phyloP scores from a whole-genome alignment of 371 early-diverging fungal genomes.

The Basidiobolus meristosporus region DNA sequence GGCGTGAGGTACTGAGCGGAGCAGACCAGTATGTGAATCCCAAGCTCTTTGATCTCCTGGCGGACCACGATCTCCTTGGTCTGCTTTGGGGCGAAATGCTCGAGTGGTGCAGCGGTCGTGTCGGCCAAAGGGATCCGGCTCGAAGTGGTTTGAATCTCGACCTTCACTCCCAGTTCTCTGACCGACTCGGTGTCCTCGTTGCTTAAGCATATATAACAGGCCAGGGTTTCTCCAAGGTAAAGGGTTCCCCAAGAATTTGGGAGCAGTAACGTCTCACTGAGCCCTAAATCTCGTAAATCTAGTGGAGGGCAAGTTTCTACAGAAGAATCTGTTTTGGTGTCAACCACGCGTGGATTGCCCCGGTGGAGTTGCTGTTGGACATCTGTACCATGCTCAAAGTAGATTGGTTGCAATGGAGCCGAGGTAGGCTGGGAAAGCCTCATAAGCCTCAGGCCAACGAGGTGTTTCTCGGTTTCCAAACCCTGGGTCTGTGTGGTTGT shows the following conservation, averaged over 20 bases:
- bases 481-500: too few relatives aligned
- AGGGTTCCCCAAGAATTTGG: constrained; percentile 73
- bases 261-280: constrained; percentile 39
- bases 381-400: constrained; percentile 2
- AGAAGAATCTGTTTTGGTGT: constrained; percentile 1
- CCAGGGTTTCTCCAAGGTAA: constrained; percentile 85
- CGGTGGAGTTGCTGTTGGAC: constrained; percentile 12
- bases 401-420: constrained; percentile 15
- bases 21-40: constrained; percentile 79
- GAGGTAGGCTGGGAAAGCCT: constrained; percentile 69
- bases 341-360: constrained; percentile 11
- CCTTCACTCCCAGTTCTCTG: constrained; percentile 51
- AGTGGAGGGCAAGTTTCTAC: constrained; percentile 2
- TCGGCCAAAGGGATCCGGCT: constrained; percentile 58
- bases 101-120: constrained; percentile 16
- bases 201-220: constrained; percentile 69
- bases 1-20: constrained; percentile 58
- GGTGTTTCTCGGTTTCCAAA: too few relatives aligned
- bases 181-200: constrained; percentile 50
- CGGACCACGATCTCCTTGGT: constrained; percentile 52
- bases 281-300: constrained; percentile 32
- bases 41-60: constrained; percentile 91
- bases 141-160: constrained; percentile 70
- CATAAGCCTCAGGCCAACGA: constrained; percentile 16
- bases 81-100: constrained; percentile 20